Percentiles rank a stretch among this genome's conserved stretches.
phyloP scores from a whole-genome alignment of 352 stramenopile species.

The Plasmopara viticola region DNA sequence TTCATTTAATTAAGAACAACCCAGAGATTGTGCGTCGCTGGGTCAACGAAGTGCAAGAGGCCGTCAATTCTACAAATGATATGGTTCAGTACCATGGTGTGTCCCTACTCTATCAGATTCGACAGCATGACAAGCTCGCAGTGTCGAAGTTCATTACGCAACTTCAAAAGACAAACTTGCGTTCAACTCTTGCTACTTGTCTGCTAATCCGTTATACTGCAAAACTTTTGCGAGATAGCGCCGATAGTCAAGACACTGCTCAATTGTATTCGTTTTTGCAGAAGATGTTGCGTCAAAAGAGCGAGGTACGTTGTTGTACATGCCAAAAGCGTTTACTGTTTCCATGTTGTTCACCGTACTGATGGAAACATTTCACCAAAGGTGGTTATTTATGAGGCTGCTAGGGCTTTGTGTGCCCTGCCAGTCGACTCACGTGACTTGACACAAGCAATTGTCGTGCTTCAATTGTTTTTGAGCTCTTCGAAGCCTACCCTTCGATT shows the following conservation, averaged over 20 bases:
- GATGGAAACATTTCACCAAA: conserved; percentile 21
- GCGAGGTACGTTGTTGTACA: conserved; percentile 44
- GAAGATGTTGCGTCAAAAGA: conserved; percentile 95
- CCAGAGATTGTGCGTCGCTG: conserved; percentile 91
- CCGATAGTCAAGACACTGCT: conserved; percentile 71
- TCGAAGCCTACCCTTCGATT: conserved; percentile 95
- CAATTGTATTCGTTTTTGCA: conserved; percentile 91
- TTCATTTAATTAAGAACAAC: conserved; percentile 92
- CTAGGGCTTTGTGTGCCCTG: conserved; percentile 93
- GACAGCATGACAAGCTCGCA: conserved; percentile 96
- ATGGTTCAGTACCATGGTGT: conserved; percentile 99
- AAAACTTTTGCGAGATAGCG: conserved; percentile 84
- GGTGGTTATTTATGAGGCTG: conserved; percentile 99
- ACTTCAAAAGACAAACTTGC: conserved; percentile 91
- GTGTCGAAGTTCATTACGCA: conserved; percentile 94
- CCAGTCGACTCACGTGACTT: conserved; percentile 95
- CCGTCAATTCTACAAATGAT: conserved; percentile 91
- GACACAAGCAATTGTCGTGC: conserved; percentile 94
- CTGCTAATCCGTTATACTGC: conserved; percentile 97
- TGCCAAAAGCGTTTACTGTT: not conserved
- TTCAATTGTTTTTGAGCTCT: conserved; percentile 93
- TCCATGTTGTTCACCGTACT: too few relatives aligned
- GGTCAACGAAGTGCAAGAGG: conserved; percentile 98
- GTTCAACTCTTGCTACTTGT: conserved; percentile 93
- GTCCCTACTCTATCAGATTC: conserved; percentile 98